phyloP scores from a whole-genome alignment of 495 filamentous ascomycete genomes.

The Hyaloscypha hepaticicola region DNA sequence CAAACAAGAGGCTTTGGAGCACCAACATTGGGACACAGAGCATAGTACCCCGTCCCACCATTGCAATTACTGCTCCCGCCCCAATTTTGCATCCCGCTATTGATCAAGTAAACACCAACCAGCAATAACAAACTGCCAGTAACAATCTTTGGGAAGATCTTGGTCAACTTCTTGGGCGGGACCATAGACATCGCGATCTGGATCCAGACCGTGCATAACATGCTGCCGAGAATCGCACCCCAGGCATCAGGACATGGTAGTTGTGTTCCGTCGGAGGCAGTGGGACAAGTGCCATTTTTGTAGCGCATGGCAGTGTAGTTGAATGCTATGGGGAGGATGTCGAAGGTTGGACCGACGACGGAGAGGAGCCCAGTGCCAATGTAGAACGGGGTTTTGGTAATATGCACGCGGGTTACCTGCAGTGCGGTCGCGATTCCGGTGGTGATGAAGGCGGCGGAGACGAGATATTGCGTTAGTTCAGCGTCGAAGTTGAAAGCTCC shows the following conservation, averaged over 20 bases:
- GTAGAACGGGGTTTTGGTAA: slow-evolving; percentile 40
- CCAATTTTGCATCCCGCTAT: slow-evolving; percentile 41
- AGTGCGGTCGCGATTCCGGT: slow-evolving; percentile 40
- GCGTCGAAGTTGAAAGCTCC: slow-evolving; percentile 38
- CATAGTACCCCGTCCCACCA: slow-evolving; percentile 34
- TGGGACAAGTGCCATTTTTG: slow-evolving; percentile 34
- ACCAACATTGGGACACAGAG: slow-evolving; percentile 34
- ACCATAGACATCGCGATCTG: slow-evolving; percentile 40
- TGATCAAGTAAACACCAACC: slow-evolving; percentile 38
- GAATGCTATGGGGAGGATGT: slow-evolving; percentile 40
- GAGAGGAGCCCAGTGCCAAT: slow-evolving; percentile 40
- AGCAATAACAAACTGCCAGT: slow-evolving; percentile 40
- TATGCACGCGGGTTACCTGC: slow-evolving; percentile 39
- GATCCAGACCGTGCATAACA: slow-evolving; percentile 42
- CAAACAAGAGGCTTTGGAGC: slow-evolving; percentile 29
- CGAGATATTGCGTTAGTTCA: slow-evolving; percentile 37
- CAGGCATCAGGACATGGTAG: slow-evolving; percentile 41
- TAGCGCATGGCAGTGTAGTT: slow-evolving; percentile 40
- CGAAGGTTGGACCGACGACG: slow-evolving; percentile 43
- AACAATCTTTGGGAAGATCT: slow-evolving; percentile 42
- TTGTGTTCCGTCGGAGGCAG: slow-evolving; percentile 30
- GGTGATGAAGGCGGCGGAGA: slow-evolving; percentile 41
- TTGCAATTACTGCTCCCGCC: slow-evolving; percentile 40
- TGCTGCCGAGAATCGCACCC: slow-evolving; percentile 38
- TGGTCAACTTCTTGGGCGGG: slow-evolving; percentile 37